Evolutionary conservation across 2,329 filamentous ascomycete species (phyloP).

Genomic region (Ascochyta pisi): DNA sequence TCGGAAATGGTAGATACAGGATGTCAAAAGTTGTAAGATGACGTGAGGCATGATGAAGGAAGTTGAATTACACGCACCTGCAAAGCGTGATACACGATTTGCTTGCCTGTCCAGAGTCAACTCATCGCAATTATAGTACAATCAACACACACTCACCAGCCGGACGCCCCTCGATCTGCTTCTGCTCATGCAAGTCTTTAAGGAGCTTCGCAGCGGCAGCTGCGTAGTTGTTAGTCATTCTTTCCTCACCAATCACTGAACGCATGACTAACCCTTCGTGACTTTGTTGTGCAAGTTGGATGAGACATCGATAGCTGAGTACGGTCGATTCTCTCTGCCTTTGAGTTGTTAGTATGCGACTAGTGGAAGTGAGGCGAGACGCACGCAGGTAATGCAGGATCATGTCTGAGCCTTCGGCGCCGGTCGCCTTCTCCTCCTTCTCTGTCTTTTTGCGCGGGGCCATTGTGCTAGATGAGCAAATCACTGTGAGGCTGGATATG

Average conservation of each 20-base stretch:
- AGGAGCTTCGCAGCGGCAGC: slow-evolving; percentile 66
- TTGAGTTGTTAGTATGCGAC: slow-evolving; percentile 5
- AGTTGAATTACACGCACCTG: slow-evolving; percentile 44
- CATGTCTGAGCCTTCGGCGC: slow-evolving; percentile 50
- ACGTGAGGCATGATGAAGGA: too few species aligned
- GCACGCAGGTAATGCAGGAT: slow-evolving; percentile 60
- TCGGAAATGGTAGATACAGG: not conserved
- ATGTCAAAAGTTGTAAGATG: not conserved
- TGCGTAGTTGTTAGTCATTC: slow-evolving; percentile 34
- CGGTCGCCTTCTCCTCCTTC: slow-evolving; percentile 44
- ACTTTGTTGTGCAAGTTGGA: slow-evolving; percentile 68
- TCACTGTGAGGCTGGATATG: not conserved
- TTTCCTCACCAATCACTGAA: not conserved
- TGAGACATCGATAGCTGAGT: slow-evolving; percentile 65
- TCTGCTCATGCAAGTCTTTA: slow-evolving; percentile 67
- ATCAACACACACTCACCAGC: slow-evolving; percentile 51
- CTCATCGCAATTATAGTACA: not conserved
- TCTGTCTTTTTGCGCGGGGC: slow-evolving; percentile 48
- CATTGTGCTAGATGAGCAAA: slow-evolving; percentile 27
- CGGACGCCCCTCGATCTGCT: slow-evolving; percentile 63
- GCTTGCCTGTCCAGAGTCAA: slow-evolving; percentile 59
- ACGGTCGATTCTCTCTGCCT: slow-evolving; percentile 62
- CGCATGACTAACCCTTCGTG: slow-evolving; percentile 56
- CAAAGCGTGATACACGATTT: slow-evolving; percentile 65
- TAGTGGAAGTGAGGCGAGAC: slow-evolving; percentile 27